Base-by-base conservation (phyloP, 1,139 yeast species). In the Saccharomyces hybrid region DNA sequence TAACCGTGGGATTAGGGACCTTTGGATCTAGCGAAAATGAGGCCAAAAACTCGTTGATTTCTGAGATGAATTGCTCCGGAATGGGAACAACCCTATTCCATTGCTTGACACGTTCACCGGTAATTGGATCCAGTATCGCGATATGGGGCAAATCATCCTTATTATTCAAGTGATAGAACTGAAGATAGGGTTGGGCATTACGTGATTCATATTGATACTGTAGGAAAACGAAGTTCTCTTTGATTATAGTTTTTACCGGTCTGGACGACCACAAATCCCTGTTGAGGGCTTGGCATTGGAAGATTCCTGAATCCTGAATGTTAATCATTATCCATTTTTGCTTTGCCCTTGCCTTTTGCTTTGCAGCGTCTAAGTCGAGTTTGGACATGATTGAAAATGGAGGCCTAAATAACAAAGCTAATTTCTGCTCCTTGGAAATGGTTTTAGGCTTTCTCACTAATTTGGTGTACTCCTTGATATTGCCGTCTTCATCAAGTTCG, bases 51-150 rank as follows among this genome's bases (percentile, higher is more conserved):
- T 77, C 77, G 31, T 79, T 76, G 1, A 83, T 79, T 49, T 84
- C 86, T 47, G 78, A 77, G 19, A 84, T 68, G 82, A 93, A 91
- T 13, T 72, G 75, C 8, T 72, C 71, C 0, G 78, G 75, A 41
- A 73, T 72, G 0, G 95, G 95, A 1, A 83, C 84, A 13, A 82
- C 82, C 6, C 62, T 56, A 50, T 78, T 79, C 96, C 97, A 91
- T 57, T 76, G 77, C 61, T 79, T 78, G 54, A 89, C 79, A 57
- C 96, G 77, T 70, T 93, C 99, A 13, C 98, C 98, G 0, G 99
- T 93, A 67, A 91, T 81, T 1, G 99, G 97, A 67, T 95, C 99
- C 54, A 95, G 70, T 47, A 95, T 88, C 2, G 97, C 89, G 47
- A 95, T 83, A 68, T 93, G 97, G 1, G 99, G 99, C 65, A 75